Percentiles rank a stretch among this genome's conserved stretches.
Evolutionary conservation across 768 basidiomycete genomes (phyloP).

Genomic region (Omphalotus guepiniiformis): DNA sequence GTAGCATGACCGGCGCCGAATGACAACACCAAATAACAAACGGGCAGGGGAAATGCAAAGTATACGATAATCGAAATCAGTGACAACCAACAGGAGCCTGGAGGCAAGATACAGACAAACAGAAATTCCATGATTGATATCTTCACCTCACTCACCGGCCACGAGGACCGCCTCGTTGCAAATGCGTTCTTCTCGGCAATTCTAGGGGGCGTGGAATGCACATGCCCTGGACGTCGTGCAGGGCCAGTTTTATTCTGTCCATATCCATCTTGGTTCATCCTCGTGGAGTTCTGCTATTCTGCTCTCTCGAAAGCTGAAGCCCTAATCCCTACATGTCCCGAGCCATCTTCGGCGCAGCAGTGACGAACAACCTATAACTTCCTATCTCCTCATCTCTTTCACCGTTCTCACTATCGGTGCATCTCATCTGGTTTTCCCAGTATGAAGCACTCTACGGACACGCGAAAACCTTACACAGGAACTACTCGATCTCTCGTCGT

Average conservation of each 20-base stretch:
- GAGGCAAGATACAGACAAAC: background rate
- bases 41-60: too few species aligned
- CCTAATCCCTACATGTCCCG: slow-evolving; percentile 1
- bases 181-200: slow-evolving; percentile 3
- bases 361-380: slow-evolving; percentile 4
- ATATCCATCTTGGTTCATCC: background rate
- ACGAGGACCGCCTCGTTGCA: slow-evolving; percentile 11
- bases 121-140: background rate
- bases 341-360: background rate
- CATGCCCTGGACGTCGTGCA: background rate
- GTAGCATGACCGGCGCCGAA: slow-evolving; percentile 35
- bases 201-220: background rate
- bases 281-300: slow-evolving; percentile 1
- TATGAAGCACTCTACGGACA: slow-evolving; percentile 56
- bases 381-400: slow-evolving; percentile 6
- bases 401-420: slow-evolving; percentile 10
- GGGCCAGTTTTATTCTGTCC: too few species aligned
- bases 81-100: too few species aligned
- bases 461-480: slow-evolving; percentile 72
- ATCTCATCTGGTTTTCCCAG: slow-evolving; percentile 14
- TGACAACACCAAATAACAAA: slow-evolving; percentile 28
- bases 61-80: slow-evolving; percentile 2
- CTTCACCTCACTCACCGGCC: background rate
- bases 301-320: background rate
- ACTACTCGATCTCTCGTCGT: slow-evolving; percentile 61